phyloP scores from a whole-genome alignment of 345 rosid genomes.

The Salix dunnii region DNA sequence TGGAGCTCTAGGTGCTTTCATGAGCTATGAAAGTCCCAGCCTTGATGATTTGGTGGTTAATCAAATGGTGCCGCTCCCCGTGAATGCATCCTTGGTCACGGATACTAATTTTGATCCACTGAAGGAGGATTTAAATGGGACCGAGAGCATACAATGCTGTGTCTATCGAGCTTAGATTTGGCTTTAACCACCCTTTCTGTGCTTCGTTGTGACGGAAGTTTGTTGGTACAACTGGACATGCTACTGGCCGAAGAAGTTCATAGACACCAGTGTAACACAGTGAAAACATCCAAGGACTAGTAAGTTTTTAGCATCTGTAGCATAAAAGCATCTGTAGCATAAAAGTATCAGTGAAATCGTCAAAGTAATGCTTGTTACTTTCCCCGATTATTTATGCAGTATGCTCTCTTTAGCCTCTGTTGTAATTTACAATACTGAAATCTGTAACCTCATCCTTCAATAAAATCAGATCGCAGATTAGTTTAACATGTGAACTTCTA shows the following conservation, averaged over 20 bases:
- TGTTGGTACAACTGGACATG: not conserved
- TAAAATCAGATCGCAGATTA: not conserved
- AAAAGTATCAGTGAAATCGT: not conserved
- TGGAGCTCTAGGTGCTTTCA: conserved; percentile 97
- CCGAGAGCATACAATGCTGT: conserved; percentile 32
- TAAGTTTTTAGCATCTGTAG: not conserved
- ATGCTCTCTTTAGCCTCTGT: not conserved
- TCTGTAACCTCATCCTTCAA: not conserved
- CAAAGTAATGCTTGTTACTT: not conserved
- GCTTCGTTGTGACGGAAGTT: not conserved
- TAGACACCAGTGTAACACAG: conserved; percentile 13
- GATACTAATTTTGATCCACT: conserved; percentile 94
- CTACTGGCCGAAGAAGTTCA: not conserved
- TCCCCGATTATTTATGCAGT: not conserved
- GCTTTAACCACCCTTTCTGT: conserved; percentile 1
- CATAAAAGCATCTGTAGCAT: not conserved
- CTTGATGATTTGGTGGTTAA: conserved; percentile 93
- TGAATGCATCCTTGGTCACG: conserved; percentile 96
- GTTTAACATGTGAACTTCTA: not conserved
- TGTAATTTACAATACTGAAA: not conserved
- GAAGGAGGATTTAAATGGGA: conserved; percentile 84
- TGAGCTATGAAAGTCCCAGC: conserved; percentile 97
- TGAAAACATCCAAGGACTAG: conserved; percentile 9
- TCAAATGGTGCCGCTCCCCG: conserved; percentile 95
- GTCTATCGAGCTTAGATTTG: conserved; percentile 19